phyloP scores from a whole-genome alignment of 129 eudicot species.

The Artemisia argyi region DNA sequence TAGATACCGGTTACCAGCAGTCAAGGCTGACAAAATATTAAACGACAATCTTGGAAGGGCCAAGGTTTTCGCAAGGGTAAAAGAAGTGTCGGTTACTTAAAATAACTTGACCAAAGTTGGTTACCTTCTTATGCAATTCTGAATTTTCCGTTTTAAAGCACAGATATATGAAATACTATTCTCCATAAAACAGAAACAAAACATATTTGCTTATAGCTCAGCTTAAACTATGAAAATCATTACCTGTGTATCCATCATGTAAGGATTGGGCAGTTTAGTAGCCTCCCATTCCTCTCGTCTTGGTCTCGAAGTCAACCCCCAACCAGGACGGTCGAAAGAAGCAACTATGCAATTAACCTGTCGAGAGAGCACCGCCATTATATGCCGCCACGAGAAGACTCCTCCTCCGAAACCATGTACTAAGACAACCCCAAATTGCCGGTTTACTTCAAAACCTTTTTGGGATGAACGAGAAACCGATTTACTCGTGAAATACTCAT shows the following conservation, averaged over 20 bases:
- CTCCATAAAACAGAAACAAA: background rate
- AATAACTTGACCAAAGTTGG: background rate
- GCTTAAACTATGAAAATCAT: conserved; percentile 7
- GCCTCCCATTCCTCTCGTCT: conserved; percentile 81
- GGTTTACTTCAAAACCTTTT: conserved; percentile 47
- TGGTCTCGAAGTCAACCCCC: conserved; percentile 97
- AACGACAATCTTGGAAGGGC: no score
- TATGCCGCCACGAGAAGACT: conserved; percentile 95
- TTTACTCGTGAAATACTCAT: conserved; percentile 39
- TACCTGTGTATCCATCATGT: conserved; percentile 96
- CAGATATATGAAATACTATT: no score
- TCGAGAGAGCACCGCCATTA: conserved; percentile 67
- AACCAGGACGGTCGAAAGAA: conserved; percentile 95
- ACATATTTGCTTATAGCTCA: background rate
- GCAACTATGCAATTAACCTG: conserved; percentile 83
- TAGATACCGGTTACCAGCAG: no score
- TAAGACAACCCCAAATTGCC: conserved; percentile 75
- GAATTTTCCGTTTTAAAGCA: no score
- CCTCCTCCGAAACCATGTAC: conserved; percentile 99
- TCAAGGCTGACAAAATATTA: no score
- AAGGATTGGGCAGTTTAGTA: conserved; percentile 87
- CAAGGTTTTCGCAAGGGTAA: no score
- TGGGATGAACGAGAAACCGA: conserved; percentile 26
- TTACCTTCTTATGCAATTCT: background rate
- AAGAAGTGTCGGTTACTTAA: no score